Evolutionary conservation across 352 stramenopile species (phyloP), one percentile per base, ranked within the genome.

Genomic region (Globisporangium orthogonon): DNA sequence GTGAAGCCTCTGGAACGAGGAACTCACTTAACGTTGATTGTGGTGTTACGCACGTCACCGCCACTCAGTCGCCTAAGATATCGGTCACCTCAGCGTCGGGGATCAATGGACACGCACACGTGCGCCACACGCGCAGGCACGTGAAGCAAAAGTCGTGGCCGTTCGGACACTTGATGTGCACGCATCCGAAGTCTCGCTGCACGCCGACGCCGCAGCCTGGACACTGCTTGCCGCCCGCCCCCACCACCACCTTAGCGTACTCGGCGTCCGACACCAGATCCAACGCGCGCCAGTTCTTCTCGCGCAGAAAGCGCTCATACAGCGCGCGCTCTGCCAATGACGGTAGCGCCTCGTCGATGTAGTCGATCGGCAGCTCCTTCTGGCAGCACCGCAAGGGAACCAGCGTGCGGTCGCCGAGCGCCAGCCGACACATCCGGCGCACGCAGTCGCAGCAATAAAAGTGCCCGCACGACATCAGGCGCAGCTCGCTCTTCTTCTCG

Each of bases 61-160:
- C 17, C 29, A 2, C 7, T 74, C 28, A 80, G 47, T 89, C 77
- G 2, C 74, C 67, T 18, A 91, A 61, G 56, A 89, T 89, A 15
- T 46, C 28, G 37, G 47, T 58, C 6, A 89, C 9, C 41, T 92
- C 82, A 11, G 57, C 48, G 15, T 86, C 68, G 0, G 79, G 79
- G 50, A 92, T 86, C 11, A 89, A 46, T 47, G 59, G 65, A 61
- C 82, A 91, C 18, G 63, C 40, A 58, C 82, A 91, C 11, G 65
- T 69, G 4, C 70, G 58, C 82, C 82, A 91, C 33, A 56, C 7
- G 6, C 23, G 29, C 40, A 92, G 56, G 30, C 82, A 89, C 30
- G 77, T 87, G 56, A 78, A 92, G 63, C 82, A 92, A 54, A 92
- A 92, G 57, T 90, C 61, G 62, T 90, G 79, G 2, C 78, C 79